Evolutionary conservation across 1,284 basidiomycete genomes (phyloP).

Genomic region (Cryptococcus deneoformans): DNA sequence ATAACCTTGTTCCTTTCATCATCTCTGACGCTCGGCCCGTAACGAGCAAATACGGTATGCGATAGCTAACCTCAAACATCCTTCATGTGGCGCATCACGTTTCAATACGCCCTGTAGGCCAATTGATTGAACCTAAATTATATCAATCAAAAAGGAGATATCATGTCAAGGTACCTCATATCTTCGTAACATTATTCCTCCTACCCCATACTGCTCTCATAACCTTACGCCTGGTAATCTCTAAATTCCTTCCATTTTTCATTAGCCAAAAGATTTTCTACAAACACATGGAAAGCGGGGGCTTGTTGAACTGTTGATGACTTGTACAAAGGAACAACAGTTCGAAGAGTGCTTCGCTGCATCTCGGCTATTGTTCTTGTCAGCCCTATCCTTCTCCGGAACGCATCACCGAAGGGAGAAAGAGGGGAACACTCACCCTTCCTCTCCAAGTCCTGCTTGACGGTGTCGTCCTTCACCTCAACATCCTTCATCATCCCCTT

Average conservation of each 20-base stretch:
- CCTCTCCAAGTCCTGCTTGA: slow-evolving; percentile 95
- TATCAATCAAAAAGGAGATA: neutral
- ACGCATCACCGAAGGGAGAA: too few species aligned
- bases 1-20: too few species aligned
- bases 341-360: slow-evolving; percentile 80
- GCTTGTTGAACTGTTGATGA: slow-evolving; percentile 56
- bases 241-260: slow-evolving; percentile 46
- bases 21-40: too few species aligned
- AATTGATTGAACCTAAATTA: neutral
- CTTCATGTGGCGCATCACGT: neutral
- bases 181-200: neutral
- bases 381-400: neutral
- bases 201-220: neutral
- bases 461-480: slow-evolving; percentile 85
- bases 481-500: slow-evolving; percentile 87
- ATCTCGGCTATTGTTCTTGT: slow-evolving; percentile 61
- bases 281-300: slow-evolving; percentile 70
- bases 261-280: slow-evolving; percentile 43
- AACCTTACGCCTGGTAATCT: slow-evolving; percentile 34
- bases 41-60: neutral
- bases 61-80: neutral
- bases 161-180: neutral
- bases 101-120: neutral
- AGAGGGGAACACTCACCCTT: slow-evolving; percentile 51
- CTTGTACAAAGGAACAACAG: slow-evolving; percentile 78